Base-by-base conservation (phyloP, 2,329 filamentous ascomycete genomes). In the Ascocoryne sarcoides region DNA sequence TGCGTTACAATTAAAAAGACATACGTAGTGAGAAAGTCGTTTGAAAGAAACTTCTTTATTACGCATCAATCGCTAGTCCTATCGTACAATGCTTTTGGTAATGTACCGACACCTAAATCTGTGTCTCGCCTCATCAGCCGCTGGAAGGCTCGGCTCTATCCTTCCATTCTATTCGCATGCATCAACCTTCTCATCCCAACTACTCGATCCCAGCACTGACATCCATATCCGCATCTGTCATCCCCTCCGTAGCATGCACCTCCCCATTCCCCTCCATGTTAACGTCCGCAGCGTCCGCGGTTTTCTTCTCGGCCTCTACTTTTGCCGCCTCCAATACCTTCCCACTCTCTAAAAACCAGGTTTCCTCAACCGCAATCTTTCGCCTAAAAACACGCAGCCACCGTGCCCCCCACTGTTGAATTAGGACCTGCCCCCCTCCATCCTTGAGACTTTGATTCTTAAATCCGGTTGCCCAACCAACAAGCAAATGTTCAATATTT, bases 271-370 rank as follows among this genome's bases (percentile, higher is more conserved):
- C 16, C 66, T 65, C 1, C 70, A 66, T 4, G 79, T 87, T 66
- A 90, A 84, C 81, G 95, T 87, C 46, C 96, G 69, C 47, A 84
- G 75, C 84, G 87, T 95, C 49, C 90, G 71, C 56, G 96, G 66
- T 53, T 81, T 77, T 92, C 92, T 32, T 32, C 30, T n/a, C 34
- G 5, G 21, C 36, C 3, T 18, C 41, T n/a, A 37, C 37, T 12
- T 17, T 18, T 9, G 14, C 40, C 18, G 10, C 20, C 37, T 43
- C 47, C 19, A 43, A 39, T 9, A 46, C 34, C 35, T 26, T 12
- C 17, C 46, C 46, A 26, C 23, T 59, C 49, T 68, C 66, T 7
- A 62, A 42, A 37, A 70, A 55, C 56, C 75, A 76, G 0, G 83
- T 75, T 63, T 95, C 88, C 65, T 96, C 89, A 10, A 96, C 85